Percentiles rank a stretch among this genome's conserved stretches.
Evolutionary conservation across 352 stramenopile species (phyloP).

Genomic region (Pythium aristosporum): DNA sequence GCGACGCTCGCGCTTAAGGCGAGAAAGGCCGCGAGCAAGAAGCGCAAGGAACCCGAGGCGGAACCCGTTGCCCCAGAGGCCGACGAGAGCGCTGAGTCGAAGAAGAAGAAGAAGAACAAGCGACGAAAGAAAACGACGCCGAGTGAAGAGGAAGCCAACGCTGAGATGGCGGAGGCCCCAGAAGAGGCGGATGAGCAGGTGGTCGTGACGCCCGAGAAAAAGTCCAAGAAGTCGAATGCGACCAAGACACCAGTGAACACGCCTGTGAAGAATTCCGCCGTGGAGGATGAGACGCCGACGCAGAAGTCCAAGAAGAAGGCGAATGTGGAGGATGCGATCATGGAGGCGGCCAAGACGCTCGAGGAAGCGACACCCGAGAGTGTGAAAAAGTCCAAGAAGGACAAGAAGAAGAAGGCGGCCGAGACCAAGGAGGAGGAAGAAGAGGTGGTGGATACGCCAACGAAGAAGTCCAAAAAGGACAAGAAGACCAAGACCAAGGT

Average conservation of each 20-base stretch:
- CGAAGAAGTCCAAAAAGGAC: slow-evolving; percentile 8
- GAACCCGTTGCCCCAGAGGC: slow-evolving; percentile 2
- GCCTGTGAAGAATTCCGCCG: slow-evolving; percentile 19
- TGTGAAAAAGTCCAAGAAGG: slow-evolving; percentile 16
- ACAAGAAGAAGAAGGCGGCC: slow-evolving; percentile 19
- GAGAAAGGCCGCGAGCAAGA: slow-evolving; percentile 21
- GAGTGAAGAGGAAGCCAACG: slow-evolving; percentile 25
- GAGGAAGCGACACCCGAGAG: slow-evolving; percentile 9
- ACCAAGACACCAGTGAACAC: slow-evolving; percentile 24
- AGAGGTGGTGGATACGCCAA: neutral
- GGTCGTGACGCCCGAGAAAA: slow-evolving; percentile 27
- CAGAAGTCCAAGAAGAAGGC: slow-evolving; percentile 24
- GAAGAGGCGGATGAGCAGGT: slow-evolving; percentile 13
- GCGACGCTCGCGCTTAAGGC: slow-evolving; percentile 22
- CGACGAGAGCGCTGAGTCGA: slow-evolving; percentile 5
- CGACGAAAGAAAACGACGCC: slow-evolving; percentile 49
- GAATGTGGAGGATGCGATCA: slow-evolving; percentile 14
- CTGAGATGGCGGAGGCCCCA: slow-evolving; percentile 22
- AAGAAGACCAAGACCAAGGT: slow-evolving; percentile 12
- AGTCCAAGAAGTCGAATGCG: slow-evolving; percentile 14
- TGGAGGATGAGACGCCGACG: slow-evolving; percentile 19
- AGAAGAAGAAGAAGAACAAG: slow-evolving; percentile 36
- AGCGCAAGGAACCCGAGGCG: slow-evolving; percentile 26
- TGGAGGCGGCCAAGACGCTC: slow-evolving; percentile 8
- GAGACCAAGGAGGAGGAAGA: neutral